Evolutionary conservation across 75 land plant genomes (phyloP), one percentile per base, ranked within the genome.

Genomic region (Chamaecyparis obtusa): DNA sequence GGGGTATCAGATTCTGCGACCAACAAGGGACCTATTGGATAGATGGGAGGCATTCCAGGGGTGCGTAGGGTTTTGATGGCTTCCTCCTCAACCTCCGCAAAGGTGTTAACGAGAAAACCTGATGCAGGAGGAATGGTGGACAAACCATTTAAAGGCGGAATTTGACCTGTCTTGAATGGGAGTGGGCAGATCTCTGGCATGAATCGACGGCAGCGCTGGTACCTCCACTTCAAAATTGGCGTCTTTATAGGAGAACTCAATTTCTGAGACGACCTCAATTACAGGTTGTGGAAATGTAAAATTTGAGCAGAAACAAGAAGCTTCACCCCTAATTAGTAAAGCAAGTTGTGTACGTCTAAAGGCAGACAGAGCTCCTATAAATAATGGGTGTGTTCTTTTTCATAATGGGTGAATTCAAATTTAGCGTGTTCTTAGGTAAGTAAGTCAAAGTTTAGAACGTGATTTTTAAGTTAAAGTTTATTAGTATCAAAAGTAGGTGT

Each of bases 91-190:
- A 95, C 55, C 9, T 90, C 95, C 24, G 60, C n/a, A 85, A 94
- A 93, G 54, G 85, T 91, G 83, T 95, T 95, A 17, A 95, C 86
- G 39, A 95, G 35, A 48, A 95, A 85, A 15, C 96, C 96, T 0
- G 90, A 90, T 0, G 93, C 89, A 56, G 0, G 77, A 86, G 5
- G 76, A 41, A n/a, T 64, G 80, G 84, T 89, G 83, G 0, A 92
- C 81, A n/a, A 89, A 27, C 87, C 76, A 84, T 24, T 82, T 19
- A 78, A 85, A 88, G 9, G 84, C 86, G 0, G 87, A 81, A 79
- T 44, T 37, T 33, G 82, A 87, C 37, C 92, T 69, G 87, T 92
- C 91, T 80, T 87, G 90, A 32, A 92, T 0, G 36, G 93, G 90
- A 84, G 88, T 89, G 3, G 84, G 83, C 14, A 91, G 51, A 35